Conservation (phyloP, 768 basidiomycete genomes). For the Zangia roseola region DNA sequence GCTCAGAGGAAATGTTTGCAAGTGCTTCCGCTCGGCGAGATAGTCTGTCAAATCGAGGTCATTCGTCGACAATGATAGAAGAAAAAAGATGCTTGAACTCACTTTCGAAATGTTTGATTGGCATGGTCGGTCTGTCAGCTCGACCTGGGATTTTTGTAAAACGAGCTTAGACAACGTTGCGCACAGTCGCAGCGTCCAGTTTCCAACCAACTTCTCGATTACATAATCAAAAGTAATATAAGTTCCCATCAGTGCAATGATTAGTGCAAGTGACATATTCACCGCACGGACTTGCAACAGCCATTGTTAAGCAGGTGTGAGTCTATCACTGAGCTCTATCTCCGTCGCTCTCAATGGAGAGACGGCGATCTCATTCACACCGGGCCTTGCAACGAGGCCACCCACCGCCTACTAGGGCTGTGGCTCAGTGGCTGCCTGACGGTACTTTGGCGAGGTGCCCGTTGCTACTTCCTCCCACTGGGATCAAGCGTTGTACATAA, state of each 20-base stretch:
- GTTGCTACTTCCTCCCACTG: constrained; percentile 7
- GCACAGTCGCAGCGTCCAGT: constrained; percentile 18
- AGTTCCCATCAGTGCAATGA: constrained; percentile 17
- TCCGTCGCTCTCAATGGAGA: not conserved
- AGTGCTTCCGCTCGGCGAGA: constrained; percentile 83
- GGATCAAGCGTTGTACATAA: constrained; percentile 8
- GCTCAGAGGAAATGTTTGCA: constrained; percentile 77
- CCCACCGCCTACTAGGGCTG: not conserved
- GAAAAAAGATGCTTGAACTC: constrained; percentile 24
- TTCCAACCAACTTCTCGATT: constrained; percentile 18
- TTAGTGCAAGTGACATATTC: too few relatives aligned
- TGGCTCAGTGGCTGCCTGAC: constrained; percentile 3
- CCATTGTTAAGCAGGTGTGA: too few relatives aligned
- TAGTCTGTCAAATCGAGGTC: constrained; percentile 52
- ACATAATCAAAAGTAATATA: constrained; percentile 27
- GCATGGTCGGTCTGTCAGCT: constrained; percentile 46
- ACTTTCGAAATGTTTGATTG: constrained; percentile 86
- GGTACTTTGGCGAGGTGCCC: constrained; percentile 4
- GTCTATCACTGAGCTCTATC: not conserved
- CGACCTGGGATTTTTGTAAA: not conserved
- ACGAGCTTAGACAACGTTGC: constrained; percentile 21
- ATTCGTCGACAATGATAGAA: not conserved
- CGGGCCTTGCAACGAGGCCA: constrained; percentile 3
- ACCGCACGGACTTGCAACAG: too few relatives aligned
- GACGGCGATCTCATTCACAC: constrained; percentile 1